Base-by-base conservation (phyloP, 176 grass and related monocot species). In the Elaeis guineensis region DNA sequence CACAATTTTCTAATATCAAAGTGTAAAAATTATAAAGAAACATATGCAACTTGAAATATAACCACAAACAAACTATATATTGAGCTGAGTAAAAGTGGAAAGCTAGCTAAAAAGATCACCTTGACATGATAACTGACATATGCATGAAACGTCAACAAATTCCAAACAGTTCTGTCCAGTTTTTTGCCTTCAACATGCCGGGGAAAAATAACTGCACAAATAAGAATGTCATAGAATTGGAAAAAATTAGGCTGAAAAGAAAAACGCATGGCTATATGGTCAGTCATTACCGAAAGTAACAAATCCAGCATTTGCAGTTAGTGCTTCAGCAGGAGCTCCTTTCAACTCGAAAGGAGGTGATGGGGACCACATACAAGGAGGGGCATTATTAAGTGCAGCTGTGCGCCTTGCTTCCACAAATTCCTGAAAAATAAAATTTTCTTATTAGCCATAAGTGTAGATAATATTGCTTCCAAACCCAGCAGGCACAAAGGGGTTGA, bases 81-180 rank as follows among this genome's bases (percentile, higher is more conserved):
- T 44, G 9, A 14, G 6, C 35, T 5, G 1, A 44, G 35, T 44
- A 44, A 12, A 44, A 12, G 35, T 11, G 35, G 11, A 44, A 44
- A 44, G 32, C 35, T 44, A 44, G 35, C 7, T 44, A 44, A 44
- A 12, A 56, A 62, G 25, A 66, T 54, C 65, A 92, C 93, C 88
- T 98, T 98, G 53, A 98, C 93, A 74, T 98, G 93, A 63, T 98
- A 98, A 84, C 93, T 98, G 71, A 98, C 93, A 72, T 98, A 98
- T 58, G 93, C 93, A 98, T 89, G 93, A 79, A 98, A 98, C n/a
- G 93, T 98, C 67, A 98, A 66, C 65, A 98, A 75, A 74, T 79
- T 98, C 93, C 93, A 98, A 78, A 98, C 93, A 74, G 93, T 92
- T 71, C 76, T 98, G 58, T 98, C 88, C 49, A 98, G 59, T 64